Percentiles rank a stretch among this genome's conserved stretches.
Evolutionary conservation across 768 basidiomycete species (phyloP).

Genomic region (button mushroom (Agaricus bisporus)): DNA sequence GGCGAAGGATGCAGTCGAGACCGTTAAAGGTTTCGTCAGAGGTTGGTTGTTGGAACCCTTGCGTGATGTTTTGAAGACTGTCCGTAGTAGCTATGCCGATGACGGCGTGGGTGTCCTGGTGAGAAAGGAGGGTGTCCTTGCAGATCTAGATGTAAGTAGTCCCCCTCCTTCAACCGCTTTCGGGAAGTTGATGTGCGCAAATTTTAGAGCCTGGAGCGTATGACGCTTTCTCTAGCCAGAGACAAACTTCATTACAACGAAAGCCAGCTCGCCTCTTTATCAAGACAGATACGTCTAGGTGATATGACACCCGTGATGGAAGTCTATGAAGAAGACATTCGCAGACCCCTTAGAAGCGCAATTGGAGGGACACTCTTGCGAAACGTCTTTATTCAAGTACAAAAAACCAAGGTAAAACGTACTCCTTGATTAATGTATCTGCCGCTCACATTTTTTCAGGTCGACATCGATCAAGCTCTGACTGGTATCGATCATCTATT

Average conservation of each 20-base stretch:
- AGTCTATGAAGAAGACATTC: slow-evolving; percentile 90
- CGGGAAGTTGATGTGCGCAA: neutral
- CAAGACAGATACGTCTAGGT: slow-evolving; percentile 62
- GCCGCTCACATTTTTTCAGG: slow-evolving; percentile 36
- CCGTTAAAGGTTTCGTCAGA: slow-evolving; percentile 63
- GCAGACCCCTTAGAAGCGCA: slow-evolving; percentile 77
- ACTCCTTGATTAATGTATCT: neutral
- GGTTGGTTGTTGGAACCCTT: slow-evolving; percentile 88
- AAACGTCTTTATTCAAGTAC: slow-evolving; percentile 85
- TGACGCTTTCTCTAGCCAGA: slow-evolving; percentile 79
- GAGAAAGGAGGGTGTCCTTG: slow-evolving; percentile 71
- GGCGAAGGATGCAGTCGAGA: slow-evolving; percentile 55
- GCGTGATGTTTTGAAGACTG: slow-evolving; percentile 74
- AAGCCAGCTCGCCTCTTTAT: slow-evolving; percentile 59
- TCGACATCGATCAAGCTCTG: slow-evolving; percentile 88
- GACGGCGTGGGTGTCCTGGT: slow-evolving; percentile 66
- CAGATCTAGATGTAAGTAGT: slow-evolving; percentile 70
- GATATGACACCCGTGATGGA: slow-evolving; percentile 84
- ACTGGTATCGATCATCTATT: slow-evolving; percentile 90
- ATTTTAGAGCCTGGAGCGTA: slow-evolving; percentile 80
- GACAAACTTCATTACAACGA: slow-evolving; percentile 69
- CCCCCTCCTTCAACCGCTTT: neutral
- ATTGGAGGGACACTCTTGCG: slow-evolving; percentile 77
- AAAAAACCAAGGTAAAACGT: slow-evolving; percentile 79
- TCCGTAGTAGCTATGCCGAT: slow-evolving; percentile 51